Evolutionary conservation across 768 basidiomycete species (phyloP), one percentile per base, ranked within the genome.

Genomic region (Tricholoma hemisulphureum): DNA sequence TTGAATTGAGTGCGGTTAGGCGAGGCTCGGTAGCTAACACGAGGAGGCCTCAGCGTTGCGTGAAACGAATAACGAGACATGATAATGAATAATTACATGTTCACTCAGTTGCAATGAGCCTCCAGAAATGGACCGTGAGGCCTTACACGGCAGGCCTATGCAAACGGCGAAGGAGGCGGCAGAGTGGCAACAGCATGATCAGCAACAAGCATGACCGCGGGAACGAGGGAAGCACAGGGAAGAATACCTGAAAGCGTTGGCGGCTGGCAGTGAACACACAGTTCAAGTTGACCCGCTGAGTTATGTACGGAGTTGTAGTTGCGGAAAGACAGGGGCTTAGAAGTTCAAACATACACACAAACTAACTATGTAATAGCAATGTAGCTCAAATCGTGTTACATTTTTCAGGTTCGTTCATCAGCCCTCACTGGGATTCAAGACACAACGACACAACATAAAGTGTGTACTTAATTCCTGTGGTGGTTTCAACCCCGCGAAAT

Each of bases 11-110:
- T 7, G 26, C 24, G 46, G 23, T 46, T 46, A 46, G 45, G 24
- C 23, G 45, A 23, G 61, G 34, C 53, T 45, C 51, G 61, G 60
- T 54, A 59, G 63, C 65, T 66, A 63, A 64, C 65, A 66, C 61
- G 52, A 51, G 56, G 37, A 63, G 55, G 57, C 39, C 32, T 62
- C 43, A 60, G 61, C 46, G 43, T 46, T 56, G 34, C 41, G 37
- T 55, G 63, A 61, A 61, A 61, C 57, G 57, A 59, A 62, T 53
- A 57, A 50, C 23, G 50, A 48, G 51, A 57, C 51, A 49, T 49
- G 46, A 48, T 54, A 54, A 54, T 18, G 53, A 55, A 58, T 37
- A 24, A 53, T 34, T 46, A 49, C 28, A 57, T 59, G 57, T 45
- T 58, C 55, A 60, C 58, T 55, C 54, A 43, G 21, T 29, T 45